Conservation (phyloP, 306 rosid genomes). For the Canavalia ensiformis region DNA sequence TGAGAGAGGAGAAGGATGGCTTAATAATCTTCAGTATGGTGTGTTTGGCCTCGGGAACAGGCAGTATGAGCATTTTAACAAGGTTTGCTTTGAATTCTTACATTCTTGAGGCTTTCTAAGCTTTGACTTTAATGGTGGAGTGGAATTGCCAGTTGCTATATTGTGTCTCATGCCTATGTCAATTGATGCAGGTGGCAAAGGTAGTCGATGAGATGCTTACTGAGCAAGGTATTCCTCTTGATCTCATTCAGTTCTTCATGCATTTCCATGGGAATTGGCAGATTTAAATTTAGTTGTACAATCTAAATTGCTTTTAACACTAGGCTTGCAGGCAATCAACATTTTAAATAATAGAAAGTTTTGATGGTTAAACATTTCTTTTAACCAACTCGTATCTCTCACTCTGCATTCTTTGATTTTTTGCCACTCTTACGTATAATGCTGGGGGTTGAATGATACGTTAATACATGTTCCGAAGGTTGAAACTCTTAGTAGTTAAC, state of each 20-base stretch:
- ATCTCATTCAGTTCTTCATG: slow-evolving; percentile 9
- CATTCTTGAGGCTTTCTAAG: slow-evolving; percentile 29
- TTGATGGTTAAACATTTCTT: neutral
- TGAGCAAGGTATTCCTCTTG: slow-evolving; percentile 71
- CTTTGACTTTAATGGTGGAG: slow-evolving; percentile 20
- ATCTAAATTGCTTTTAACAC: slow-evolving; percentile 16
- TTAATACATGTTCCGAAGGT: neutral
- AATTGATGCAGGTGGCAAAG: slow-evolving; percentile 69
- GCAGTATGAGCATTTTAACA: slow-evolving; percentile 98
- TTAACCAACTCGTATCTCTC: neutral
- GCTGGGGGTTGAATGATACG: neutral
- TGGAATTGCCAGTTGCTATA: slow-evolving; percentile 31
- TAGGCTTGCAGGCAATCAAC: slow-evolving; percentile 8
- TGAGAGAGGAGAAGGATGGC: slow-evolving; percentile 80
- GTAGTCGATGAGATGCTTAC: slow-evolving; percentile 71
- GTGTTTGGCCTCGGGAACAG: slow-evolving; percentile 98
- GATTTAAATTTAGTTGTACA: neutral
- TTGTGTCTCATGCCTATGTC: slow-evolving; percentile 27
- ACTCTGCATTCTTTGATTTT: slow-evolving; percentile 4
- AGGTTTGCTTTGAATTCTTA: slow-evolving; percentile 61
- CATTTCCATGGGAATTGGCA: slow-evolving; percentile 28
- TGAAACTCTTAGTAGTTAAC: slow-evolving; percentile 7
- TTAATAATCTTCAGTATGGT: slow-evolving; percentile 80
- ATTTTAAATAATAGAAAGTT: neutral
- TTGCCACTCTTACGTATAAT: neutral